Base-by-base conservation (phyloP, 306 rosid species). In the Casuarina equisetifolia region DNA sequence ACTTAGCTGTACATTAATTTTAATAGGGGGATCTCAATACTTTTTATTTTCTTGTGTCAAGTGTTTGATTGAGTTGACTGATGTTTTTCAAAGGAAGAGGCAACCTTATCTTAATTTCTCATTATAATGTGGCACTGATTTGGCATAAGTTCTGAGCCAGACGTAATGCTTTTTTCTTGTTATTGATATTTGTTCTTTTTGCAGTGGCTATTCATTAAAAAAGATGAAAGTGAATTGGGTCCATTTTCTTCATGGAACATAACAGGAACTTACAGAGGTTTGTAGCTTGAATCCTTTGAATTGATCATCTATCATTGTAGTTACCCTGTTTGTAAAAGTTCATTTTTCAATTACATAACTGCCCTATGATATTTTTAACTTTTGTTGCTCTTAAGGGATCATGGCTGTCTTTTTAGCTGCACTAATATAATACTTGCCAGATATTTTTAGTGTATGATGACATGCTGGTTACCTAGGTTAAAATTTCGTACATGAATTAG, bases 221-320 rank as follows among this genome's bases (percentile, higher is more conserved):
- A 91, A 86, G 97, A 91, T 2, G 97, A 92, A 82, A 87, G 87
- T 78, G 99, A 88, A 74, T 58, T 88, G 64, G 99, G 97, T 78
- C 93, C 97, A 61, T 95, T 91, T 86, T 88, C 97, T 75, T 71
- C 86, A 70, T 95, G 99, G 99, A 95, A 95, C 76, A 91, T 95
- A 81, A 92, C 90, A 7, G 99, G 99, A 87, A 95, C 99, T 36
- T 95, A 95, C 78, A 88, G 87, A 95, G 99, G 99, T 95, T 84
- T 74, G 95, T 74, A 45, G 42, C 36, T 16, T 66, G 6, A 16
- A 17, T 4, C 7, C 32, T 16, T 43, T 16, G 13, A 58, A 66
- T 40, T 11, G 19, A 66, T 42, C 71, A 66, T 66, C 71, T 66
- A 17, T 40, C 49, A 0, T 66, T 40, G n/a, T 66, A 66, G 1